A percentile compares a stretch with the other conserved stretches of the same genome.
These are phyloP conservation scores for Pharnaceum exiguum DNA, from an alignment of 148 eudicot genomes.

Conservation along the genomic window DNA sequence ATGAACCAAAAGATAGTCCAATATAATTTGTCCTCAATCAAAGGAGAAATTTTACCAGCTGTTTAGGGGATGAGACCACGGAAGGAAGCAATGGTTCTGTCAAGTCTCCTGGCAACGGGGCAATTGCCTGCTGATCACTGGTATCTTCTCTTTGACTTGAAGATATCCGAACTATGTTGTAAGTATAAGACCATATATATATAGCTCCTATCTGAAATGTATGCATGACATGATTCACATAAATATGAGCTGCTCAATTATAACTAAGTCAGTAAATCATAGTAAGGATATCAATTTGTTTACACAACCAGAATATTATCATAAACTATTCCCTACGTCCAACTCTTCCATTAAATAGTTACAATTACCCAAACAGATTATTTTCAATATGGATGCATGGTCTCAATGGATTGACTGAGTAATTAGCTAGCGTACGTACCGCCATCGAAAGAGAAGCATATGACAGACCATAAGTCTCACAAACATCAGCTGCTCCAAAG, in stretches of 20 bases:
- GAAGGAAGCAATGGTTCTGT: conserved; percentile 9
- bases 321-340: not conserved
- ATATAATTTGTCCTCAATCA: too few relatives aligned
- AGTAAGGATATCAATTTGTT: not conserved
- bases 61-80: not conserved
- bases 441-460: conserved; percentile 95
- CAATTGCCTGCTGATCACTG: too few relatives aligned
- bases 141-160: conserved; percentile 13
- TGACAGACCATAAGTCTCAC: conserved; percentile 57
- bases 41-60: not conserved
- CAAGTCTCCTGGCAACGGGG: too few relatives aligned
- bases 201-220: conserved; percentile 71
- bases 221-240: not conserved
- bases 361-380: not conserved
- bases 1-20: too few relatives aligned
- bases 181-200: conserved; percentile 73
- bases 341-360: not conserved
- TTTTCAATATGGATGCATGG: too few relatives aligned
- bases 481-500: conserved; percentile 61
- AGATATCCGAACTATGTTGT: conserved; percentile 65
- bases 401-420: not conserved
- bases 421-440: conserved; percentile 29
- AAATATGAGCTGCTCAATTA: too few relatives aligned
- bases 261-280: not conserved
- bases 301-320: not conserved